phyloP scores from a whole-genome alignment of 768 basidiomycete genomes.

The Fomitopsis pulvina region DNA sequence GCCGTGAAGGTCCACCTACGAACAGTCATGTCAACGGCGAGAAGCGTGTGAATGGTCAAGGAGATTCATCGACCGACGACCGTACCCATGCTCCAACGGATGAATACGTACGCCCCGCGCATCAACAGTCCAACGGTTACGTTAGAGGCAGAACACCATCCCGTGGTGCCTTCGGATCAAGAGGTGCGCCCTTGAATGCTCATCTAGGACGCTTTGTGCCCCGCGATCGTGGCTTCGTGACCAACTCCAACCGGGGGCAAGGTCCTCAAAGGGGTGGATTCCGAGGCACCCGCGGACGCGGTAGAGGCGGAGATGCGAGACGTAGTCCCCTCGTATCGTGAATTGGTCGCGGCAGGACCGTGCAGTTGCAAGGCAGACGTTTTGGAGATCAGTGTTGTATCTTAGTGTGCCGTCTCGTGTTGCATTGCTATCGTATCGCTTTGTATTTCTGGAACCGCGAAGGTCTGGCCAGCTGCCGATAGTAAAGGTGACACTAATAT shows the following conservation, averaged over 20 bases:
- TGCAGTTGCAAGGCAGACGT: neutral
- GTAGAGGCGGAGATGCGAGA: conserved; percentile 11
- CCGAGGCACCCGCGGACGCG: conserved; percentile 26
- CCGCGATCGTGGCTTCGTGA: conserved; percentile 27
- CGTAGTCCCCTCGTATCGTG: neutral
- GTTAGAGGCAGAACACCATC: conserved; percentile 4
- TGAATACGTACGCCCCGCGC: neutral
- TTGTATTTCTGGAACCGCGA: too few relatives aligned
- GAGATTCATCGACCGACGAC: neutral
- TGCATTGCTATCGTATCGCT: conserved; percentile 6
- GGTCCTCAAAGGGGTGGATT: conserved; percentile 15
- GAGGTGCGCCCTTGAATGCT: conserved; percentile 9
- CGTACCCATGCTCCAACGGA: neutral
- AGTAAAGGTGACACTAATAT: too few relatives aligned
- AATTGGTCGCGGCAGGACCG: neutral
- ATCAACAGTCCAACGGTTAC: conserved; percentile 12
- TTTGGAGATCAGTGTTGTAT: conserved; percentile 1
- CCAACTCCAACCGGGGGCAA: conserved; percentile 27
- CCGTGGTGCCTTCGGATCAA: conserved; percentile 3
- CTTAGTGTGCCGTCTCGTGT: neutral
- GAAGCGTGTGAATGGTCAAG: neutral
- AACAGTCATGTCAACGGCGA: neutral
- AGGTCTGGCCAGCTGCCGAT: too few relatives aligned
- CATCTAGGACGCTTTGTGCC: conserved; percentile 17
- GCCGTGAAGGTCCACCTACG: neutral